A percentile compares a stretch with the other conserved stretches of the same genome.
Evolutionary conservation across 371 early-diverging fungal genomes (phyloP).

Genomic region (Lichtheimia corymbifera): DNA sequence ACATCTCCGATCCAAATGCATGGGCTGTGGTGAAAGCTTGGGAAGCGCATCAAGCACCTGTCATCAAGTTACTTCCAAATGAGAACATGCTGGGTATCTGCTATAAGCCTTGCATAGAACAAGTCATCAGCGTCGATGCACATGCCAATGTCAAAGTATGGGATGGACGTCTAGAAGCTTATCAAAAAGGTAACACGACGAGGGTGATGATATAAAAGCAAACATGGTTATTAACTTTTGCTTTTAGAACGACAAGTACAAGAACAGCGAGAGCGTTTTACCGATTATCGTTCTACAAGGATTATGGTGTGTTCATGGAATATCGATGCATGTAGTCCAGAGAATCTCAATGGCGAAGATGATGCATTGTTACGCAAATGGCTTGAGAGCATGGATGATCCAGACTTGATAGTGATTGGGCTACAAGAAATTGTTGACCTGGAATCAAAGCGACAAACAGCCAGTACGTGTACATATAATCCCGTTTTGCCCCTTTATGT

Average conservation of each 20-base stretch:
- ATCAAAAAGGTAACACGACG: slow-evolving; percentile 58
- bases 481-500: neutral
- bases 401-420: slow-evolving; percentile 82
- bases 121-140: slow-evolving; percentile 61
- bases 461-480: slow-evolving; percentile 46
- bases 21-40: slow-evolving; percentile 74
- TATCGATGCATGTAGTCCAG: slow-evolving; percentile 72
- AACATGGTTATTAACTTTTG: neutral
- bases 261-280: slow-evolving; percentile 53
- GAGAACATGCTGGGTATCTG: slow-evolving; percentile 32
- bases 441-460: slow-evolving; percentile 72
- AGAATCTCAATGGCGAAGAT: slow-evolving; percentile 40
- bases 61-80: slow-evolving; percentile 60
- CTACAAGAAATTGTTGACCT: slow-evolving; percentile 89
- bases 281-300: slow-evolving; percentile 56
- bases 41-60: slow-evolving; percentile 63
- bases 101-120: slow-evolving; percentile 19
- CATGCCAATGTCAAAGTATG: slow-evolving; percentile 69
- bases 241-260: slow-evolving; percentile 28
- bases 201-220: too few species aligned
- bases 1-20: slow-evolving; percentile 43
- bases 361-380: slow-evolving; percentile 45
- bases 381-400: slow-evolving; percentile 54
- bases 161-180: slow-evolving; percentile 71
- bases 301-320: slow-evolving; percentile 81